These are phyloP conservation scores for Globisporangium abappressorium DNA, from an alignment of 352 stramenopile species.

Conservation along the genomic window DNA sequence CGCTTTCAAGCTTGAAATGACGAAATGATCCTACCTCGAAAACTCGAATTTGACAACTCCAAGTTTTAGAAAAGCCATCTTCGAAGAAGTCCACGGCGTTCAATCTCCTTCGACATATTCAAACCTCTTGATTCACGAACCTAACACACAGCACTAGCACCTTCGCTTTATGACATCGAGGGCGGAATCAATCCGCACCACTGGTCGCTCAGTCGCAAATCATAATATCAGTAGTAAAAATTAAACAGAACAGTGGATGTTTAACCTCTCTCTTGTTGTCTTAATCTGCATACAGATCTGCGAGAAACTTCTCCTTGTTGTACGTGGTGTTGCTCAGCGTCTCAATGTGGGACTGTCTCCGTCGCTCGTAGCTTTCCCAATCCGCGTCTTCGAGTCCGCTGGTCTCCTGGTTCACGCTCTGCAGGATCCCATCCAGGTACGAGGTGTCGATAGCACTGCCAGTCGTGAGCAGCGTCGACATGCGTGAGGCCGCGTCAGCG, in stretches of 20 bases:
- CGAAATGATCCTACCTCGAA: too few relatives aligned
- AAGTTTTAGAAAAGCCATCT: too few relatives aligned
- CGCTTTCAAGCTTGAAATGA: too few relatives aligned
- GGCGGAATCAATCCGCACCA: too few relatives aligned
- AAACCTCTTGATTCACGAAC: too few relatives aligned
- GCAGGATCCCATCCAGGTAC: not conserved
- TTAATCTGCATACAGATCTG: conserved; percentile 3
- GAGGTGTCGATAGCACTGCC: conserved; percentile 18
- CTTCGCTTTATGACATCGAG: too few relatives aligned
- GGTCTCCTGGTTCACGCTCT: not conserved
- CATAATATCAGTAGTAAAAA: too few relatives aligned
- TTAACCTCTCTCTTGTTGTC: not conserved
- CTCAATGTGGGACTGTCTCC: not conserved
- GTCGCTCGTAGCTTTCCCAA: not conserved
- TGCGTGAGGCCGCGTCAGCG: not conserved
- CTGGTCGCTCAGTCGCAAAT: too few relatives aligned
- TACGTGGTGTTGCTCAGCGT: conserved; percentile 4
- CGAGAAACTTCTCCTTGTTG: conserved; percentile 1
- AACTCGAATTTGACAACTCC: too few relatives aligned
- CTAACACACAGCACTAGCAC: too few relatives aligned
- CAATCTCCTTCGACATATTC: too few relatives aligned
- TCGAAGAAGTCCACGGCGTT: too few relatives aligned
- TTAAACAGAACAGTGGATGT: not conserved
- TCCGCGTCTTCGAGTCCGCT: conserved; percentile 3
- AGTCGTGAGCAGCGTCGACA: conserved; percentile 9